Evolutionary conservation across 2,329 filamentous ascomycete species (phyloP).

Genomic region (Diaporthe ilicicola): DNA sequence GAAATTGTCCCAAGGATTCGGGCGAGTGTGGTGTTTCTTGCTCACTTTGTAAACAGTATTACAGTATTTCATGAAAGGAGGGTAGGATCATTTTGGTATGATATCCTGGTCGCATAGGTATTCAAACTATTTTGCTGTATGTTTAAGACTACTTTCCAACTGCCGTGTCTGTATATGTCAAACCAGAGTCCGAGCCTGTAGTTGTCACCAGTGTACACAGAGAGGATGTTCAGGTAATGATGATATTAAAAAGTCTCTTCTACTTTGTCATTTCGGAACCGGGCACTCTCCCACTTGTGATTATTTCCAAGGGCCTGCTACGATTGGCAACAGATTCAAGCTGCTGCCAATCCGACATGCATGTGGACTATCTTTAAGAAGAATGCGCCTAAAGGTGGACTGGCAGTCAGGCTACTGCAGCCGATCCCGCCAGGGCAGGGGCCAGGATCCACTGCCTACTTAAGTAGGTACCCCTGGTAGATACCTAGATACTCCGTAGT

Average conservation of each 20-base stretch:
- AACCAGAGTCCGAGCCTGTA: background rate
- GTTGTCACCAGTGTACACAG: background rate
- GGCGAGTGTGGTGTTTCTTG: conserved; percentile 19
- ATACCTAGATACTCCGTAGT: too few relatives aligned
- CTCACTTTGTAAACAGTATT: conserved; percentile 11
- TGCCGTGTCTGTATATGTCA: background rate
- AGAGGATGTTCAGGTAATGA: background rate
- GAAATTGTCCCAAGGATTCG: background rate
- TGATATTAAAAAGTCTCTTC: background rate
- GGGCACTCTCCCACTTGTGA: too few relatives aligned
- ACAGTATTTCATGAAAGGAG: background rate
- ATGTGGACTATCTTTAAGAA: background rate
- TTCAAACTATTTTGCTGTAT: conserved; percentile 1
- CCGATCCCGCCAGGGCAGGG: conserved; percentile 10
- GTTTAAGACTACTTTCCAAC: background rate
- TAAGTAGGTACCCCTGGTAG: too few relatives aligned
- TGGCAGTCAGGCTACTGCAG: background rate
- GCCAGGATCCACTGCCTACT: background rate
- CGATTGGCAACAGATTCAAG: too few relatives aligned
- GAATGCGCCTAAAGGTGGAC: background rate
- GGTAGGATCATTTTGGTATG: conserved; percentile 4
- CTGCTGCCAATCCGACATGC: too few relatives aligned
- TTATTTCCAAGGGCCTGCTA: too few relatives aligned
- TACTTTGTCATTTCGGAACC: too few relatives aligned
- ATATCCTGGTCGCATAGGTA: conserved; percentile 19